phyloP scores from a whole-genome alignment of 2,329 filamentous ascomycete genomes.

The Domatiomyces globalis region DNA sequence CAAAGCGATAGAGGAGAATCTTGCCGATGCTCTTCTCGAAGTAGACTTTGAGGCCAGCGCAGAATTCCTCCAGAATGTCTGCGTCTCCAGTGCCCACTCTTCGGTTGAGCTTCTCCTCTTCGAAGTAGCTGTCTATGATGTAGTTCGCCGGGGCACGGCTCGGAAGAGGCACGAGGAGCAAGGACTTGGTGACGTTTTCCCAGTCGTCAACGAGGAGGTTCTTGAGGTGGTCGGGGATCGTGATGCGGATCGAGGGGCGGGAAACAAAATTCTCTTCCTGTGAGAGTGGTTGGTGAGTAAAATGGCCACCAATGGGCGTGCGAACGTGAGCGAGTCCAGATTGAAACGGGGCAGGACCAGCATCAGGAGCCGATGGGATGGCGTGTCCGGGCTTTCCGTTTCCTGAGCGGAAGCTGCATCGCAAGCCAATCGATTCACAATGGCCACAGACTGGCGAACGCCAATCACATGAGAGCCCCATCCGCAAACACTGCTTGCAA shows the following conservation, averaged over 20 bases:
- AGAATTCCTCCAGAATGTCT: constrained; percentile 80
- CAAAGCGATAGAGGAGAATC: constrained; percentile 85
- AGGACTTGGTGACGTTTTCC: constrained; percentile 96
- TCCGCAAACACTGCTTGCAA: background rate
- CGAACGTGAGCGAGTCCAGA: background rate
- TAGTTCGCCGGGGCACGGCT: constrained; percentile 58
- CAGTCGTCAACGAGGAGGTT: constrained; percentile 91
- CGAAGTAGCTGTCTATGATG: constrained; percentile 69
- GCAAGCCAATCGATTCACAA: background rate
- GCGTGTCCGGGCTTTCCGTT: no score
- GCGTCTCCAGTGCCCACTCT: constrained; percentile 53
- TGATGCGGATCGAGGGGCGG: constrained; percentile 71
- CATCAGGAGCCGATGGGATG: background rate
- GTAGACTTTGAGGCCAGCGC: constrained; percentile 77
- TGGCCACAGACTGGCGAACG: background rate
- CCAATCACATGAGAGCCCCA: background rate
- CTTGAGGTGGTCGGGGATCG: constrained; percentile 80
- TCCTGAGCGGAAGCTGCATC: background rate
- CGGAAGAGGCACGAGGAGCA: constrained; percentile 75
- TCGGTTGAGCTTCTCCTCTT: constrained; percentile 53
- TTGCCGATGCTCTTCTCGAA: constrained; percentile 83
- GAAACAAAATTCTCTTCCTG: constrained; percentile 81
- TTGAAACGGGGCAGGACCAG: background rate
- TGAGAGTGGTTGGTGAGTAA: background rate
- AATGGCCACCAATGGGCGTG: background rate